Evolutionary conservation across 2,329 filamentous ascomycete genomes (phyloP), one percentile per base, ranked within the genome.

Genomic region (Simplicillium aogashimaense): DNA sequence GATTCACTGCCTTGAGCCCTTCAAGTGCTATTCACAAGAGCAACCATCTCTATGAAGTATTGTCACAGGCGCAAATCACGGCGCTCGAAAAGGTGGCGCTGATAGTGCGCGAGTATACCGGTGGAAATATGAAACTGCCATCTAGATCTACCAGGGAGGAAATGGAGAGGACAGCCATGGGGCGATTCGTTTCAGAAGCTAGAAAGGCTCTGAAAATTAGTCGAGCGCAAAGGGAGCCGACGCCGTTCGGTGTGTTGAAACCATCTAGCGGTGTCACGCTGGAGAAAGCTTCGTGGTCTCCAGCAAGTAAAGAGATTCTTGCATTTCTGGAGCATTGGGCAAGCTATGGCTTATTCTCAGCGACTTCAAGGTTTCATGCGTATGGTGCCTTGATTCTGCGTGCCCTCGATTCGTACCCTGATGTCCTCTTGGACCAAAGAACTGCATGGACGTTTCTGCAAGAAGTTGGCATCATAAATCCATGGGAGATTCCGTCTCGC

Each of bases 291-390:
- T 44, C 53, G 9, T 64, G 60, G 60, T 50, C 51, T 1, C 46
- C 52, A 15, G 41, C 50, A 1, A 55, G 53, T 43, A 54, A 65
- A 31, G 65, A 74, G 16, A 68, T 86, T 36, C 66, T 90, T 37
- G 61, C 67, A 1, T 89, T 87, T 49, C 63, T 92, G 37, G 76
- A 87, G 53, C 69, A 77, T 35, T 88, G 83, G 77, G 67, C 76
- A 15, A 70, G 70, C 47, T 71, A 72, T 44, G 59, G 66, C 36
- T 66, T 74, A 34, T 81, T 84, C 41, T 58, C 62, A 6, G 49
- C 53, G 9, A 55, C 64, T 12, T 76, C 75, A 7, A 65, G 67
- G 3, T 65, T 82, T 30, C 70, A 81, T 44, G 67, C 77, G 30
- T 63, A 82, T 43, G 83, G 81, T 1, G 72, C 83, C 4, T 58